Evolutionary conservation across 371 early-diverging fungal genomes (phyloP), one percentile per base, ranked within the genome.

Genomic region (Smittium culicis): DNA sequence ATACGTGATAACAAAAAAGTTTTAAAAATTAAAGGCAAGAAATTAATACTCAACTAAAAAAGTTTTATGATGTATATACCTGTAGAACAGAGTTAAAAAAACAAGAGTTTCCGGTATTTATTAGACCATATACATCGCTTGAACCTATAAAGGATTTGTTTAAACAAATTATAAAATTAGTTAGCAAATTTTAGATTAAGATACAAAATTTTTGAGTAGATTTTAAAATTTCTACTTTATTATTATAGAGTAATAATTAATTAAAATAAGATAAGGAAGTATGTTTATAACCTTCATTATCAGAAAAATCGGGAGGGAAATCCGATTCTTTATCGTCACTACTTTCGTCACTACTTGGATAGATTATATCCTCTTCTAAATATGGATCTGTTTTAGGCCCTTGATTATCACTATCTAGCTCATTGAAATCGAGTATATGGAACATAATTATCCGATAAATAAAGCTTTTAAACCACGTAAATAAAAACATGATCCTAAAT

Each of bases 81-180:
- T 96, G 96, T 29, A 94, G 74, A 16, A 93, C 91, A 24, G 90
- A 86, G 74, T 94, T 94, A 72, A 96, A 79, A 70, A 92, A 96
- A 73, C 96, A 96, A 33, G 93, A 86, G 74, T 96, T 96, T 56
- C 96, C 96, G 17, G 88, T 83, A 67, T 96, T 96, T 45, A 88
- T 81, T 32, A 96, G 79, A 0, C 96, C 96, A 54, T 69, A 70
- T 20, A 78, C 76, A 3, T 45, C 11, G 45, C 20, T 45, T 5
- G 45, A 45, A 45, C 20, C 45, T 45, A 45, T 45, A 45, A 45
- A 11, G 5, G 20, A 45, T n/a, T n/a, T n/a, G 20, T 45, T 45
- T 11, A 45, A 45, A 11, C 20, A 45, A 45, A 45, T 45, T 45
- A 45, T 11, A 45, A 45, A 5, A 11, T 45, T 5, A 20, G 45